A percentile compares a stretch with the other conserved stretches of the same genome.
Conservation (phyloP, 108 stramenopile species). For the Pseudonitzschia multistriata region DNA sequence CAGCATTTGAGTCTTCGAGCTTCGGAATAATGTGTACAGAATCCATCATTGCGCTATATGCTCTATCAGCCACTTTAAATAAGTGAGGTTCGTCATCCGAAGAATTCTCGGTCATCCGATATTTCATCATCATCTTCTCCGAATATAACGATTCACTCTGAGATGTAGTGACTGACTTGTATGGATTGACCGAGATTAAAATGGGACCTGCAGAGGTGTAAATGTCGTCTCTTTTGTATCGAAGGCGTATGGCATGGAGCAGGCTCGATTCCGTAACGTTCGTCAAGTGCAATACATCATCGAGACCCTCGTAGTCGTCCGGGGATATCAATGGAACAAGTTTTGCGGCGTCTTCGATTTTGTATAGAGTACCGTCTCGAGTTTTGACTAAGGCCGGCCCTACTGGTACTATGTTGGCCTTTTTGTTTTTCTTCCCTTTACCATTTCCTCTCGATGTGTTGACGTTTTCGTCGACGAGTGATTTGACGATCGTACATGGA, state of each 20-base stretch:
- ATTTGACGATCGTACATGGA: slow-evolving; percentile 81
- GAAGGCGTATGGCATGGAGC: slow-evolving; percentile 81
- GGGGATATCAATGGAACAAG: slow-evolving; percentile 58
- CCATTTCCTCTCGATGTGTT: slow-evolving; percentile 8
- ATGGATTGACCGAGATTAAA: slow-evolving; percentile 95
- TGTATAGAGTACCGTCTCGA: slow-evolving; percentile 77
- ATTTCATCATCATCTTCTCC: slow-evolving; percentile 64
- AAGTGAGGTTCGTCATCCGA: slow-evolving; percentile 67
- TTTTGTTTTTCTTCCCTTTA: background rate
- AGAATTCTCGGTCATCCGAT: slow-evolving; percentile 44
- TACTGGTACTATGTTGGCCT: background rate
- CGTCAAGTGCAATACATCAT: slow-evolving; percentile 82
- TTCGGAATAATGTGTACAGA: slow-evolving; percentile 47
- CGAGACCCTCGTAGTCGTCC: slow-evolving; percentile 73
- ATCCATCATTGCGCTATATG: slow-evolving; percentile 65
- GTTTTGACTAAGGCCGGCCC: slow-evolving; percentile 78
- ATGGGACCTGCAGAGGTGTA: slow-evolving; percentile 96
- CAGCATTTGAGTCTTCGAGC: slow-evolving; percentile 56
- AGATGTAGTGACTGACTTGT: slow-evolving; percentile 57
- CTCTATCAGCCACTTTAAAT: slow-evolving; percentile 87
- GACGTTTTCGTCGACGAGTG: slow-evolving; percentile 44
- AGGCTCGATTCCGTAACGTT: slow-evolving; percentile 82
- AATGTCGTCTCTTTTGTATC: slow-evolving; percentile 87
- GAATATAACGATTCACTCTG: slow-evolving; percentile 70
- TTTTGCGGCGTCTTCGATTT: slow-evolving; percentile 57